Percentiles rank a stretch among this genome's conserved stretches.
phyloP scores from a whole-genome alignment of 495 filamentous ascomycete species.

The Daldinia caldariorum region DNA sequence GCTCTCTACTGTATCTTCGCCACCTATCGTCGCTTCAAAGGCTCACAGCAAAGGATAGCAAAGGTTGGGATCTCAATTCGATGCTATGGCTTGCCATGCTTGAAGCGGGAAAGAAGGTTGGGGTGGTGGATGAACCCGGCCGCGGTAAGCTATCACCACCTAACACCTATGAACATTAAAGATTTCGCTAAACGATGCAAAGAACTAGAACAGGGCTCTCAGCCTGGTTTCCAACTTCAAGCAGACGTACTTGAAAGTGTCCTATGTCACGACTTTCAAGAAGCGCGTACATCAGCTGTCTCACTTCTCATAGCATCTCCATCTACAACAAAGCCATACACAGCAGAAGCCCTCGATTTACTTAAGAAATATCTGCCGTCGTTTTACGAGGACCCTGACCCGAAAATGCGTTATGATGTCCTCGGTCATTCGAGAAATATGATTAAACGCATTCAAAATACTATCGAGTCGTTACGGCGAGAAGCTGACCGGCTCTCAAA shows the following conservation, averaged over 20 bases:
- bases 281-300: constrained; percentile 76
- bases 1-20: constrained; percentile 67
- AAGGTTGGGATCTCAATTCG: constrained; percentile 59
- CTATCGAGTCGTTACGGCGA: constrained; percentile 48
- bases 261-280: constrained; percentile 68
- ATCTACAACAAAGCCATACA: constrained; percentile 75
- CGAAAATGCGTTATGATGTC: constrained; percentile 81
- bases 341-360: constrained; percentile 63
- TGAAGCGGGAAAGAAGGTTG: constrained; percentile 80
- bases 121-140: constrained; percentile 74
- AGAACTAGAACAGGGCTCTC: constrained; percentile 23
- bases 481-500: constrained; percentile 31
- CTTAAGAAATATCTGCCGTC: constrained; percentile 69
- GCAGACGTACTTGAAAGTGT: constrained; percentile 58
- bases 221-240: constrained; percentile 28
- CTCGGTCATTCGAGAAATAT: constrained; percentile 73
- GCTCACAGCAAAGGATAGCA: constrained; percentile 55
- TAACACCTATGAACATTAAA: background rate
- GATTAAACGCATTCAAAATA: constrained; percentile 68
- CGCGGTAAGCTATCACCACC: constrained; percentile 58
- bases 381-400: constrained; percentile 83
- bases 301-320: constrained; percentile 76
- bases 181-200: constrained; percentile 28
- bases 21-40: constrained; percentile 50
- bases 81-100: constrained; percentile 74